These are phyloP conservation scores for Talinum fruticosum DNA, from an alignment of 148 eudicot species.

Conservation along the genomic window DNA sequence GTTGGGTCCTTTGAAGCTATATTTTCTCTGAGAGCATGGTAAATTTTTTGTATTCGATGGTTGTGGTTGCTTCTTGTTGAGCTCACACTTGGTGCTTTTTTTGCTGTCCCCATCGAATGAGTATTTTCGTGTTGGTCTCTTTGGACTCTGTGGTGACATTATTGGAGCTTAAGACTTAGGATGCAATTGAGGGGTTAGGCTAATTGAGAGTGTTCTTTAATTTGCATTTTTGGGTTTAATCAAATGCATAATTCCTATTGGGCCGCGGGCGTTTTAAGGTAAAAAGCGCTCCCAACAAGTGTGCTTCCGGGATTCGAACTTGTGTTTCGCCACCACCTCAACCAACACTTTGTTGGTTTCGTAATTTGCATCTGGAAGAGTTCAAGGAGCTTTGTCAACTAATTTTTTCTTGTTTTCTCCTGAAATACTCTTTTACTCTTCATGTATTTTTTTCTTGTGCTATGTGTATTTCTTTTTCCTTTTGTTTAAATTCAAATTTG, in stretches of 20 bases:
- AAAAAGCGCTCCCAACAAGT: too few species aligned
- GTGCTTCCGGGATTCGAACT: too few species aligned
- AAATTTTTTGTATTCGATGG: background rate
- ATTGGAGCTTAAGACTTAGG: background rate
- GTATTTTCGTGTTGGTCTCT: background rate
- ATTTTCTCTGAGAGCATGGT: slow-evolving; percentile 1
- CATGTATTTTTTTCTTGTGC: background rate
- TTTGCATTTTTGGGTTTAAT: too few species aligned
- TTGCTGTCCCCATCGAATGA: background rate
- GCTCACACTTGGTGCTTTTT: background rate
- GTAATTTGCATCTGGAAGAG: background rate
- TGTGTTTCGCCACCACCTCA: too few species aligned
- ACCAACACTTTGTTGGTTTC: too few species aligned
- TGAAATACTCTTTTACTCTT: background rate
- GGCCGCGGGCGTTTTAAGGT: too few species aligned
- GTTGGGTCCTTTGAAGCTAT: background rate
- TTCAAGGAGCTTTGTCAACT: background rate
- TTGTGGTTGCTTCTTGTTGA: background rate
- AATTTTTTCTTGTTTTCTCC: background rate
- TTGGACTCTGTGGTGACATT: background rate
- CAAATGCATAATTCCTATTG: too few species aligned
- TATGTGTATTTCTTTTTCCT: background rate
- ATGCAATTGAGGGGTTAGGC: background rate
- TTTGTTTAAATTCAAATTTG: background rate
- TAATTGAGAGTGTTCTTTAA: background rate